These are phyloP conservation scores for Tinospora cordifolia DNA, from an alignment of 164 flowering plant genomes.

Conservation along the genomic window DNA sequence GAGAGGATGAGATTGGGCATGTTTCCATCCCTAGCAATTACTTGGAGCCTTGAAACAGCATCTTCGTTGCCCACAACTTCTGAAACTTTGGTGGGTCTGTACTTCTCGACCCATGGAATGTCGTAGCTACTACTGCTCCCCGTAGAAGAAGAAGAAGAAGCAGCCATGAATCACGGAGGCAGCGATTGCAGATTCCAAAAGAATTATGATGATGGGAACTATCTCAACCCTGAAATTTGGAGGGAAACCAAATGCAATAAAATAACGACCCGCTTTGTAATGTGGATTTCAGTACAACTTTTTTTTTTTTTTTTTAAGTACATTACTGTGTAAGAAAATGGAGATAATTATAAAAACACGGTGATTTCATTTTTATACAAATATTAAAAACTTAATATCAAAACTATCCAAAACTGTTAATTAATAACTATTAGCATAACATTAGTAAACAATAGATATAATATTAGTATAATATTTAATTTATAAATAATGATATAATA, in stretches of 20 bases:
- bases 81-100: constrained; percentile 58
- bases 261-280: too few relatives aligned
- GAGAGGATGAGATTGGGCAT: constrained; percentile 89
- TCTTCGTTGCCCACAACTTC: constrained; percentile 79
- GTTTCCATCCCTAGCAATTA: constrained; percentile 84
- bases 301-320: too few relatives aligned
- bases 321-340: too few relatives aligned
- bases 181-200: background rate
- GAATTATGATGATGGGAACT: background rate
- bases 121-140: constrained; percentile 33
- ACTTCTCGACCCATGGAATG: constrained; percentile 81
- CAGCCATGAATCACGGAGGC: constrained; percentile 27
- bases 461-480: too few relatives aligned
- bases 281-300: too few relatives aligned
- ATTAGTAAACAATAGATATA: too few relatives aligned
- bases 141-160: constrained; percentile 31
- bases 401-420: too few relatives aligned
- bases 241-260: constrained; percentile 6
- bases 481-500: too few relatives aligned
- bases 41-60: constrained; percentile 66
- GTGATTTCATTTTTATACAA: too few relatives aligned
- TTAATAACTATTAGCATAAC: too few relatives aligned
- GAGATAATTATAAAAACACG: too few relatives aligned
- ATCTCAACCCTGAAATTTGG: constrained; percentile 7
- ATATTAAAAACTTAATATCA: too few relatives aligned